Conservation (phyloP, 1,284 basidiomycete genomes). For the Sporisorium scitamineum region DNA sequence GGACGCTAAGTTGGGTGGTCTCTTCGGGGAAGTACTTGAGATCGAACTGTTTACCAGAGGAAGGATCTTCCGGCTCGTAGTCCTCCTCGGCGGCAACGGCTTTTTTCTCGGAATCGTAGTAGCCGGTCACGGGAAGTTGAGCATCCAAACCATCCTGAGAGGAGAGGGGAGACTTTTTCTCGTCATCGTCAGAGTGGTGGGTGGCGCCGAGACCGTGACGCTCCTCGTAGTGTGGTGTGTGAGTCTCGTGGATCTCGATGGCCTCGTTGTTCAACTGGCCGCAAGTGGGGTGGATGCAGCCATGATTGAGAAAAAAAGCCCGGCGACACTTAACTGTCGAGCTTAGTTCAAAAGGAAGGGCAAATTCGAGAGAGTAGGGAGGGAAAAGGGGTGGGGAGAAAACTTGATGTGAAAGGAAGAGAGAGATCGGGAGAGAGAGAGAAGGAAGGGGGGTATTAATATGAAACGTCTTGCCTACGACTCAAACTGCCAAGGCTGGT, state of each 20-base stretch:
- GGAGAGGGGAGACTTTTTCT: conserved; percentile 49
- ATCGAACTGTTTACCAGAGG: conserved; percentile 48
- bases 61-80: conserved; percentile 40
- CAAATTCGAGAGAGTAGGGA: conserved; percentile 5
- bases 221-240: conserved; percentile 39
- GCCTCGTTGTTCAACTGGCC: conserved; percentile 49
- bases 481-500: no score
- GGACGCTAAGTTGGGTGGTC: conserved; percentile 58
- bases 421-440: neutral
- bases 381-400: neutral
- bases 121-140: conserved; percentile 36
- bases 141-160: conserved; percentile 34
- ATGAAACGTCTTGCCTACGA: conserved; percentile 1
- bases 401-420: conserved; percentile 3
- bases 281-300: conserved; percentile 42
- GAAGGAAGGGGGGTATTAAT: conserved; percentile 16
- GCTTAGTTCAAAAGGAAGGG: neutral
- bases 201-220: conserved; percentile 28
- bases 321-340: neutral
- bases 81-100: conserved; percentile 41
- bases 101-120: conserved; percentile 50
- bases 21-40: conserved; percentile 53
- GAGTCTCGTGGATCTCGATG: conserved; percentile 50
- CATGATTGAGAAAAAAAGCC: conserved; percentile 22
- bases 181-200: conserved; percentile 25